Conservation (phyloP, 495 filamentous ascomycete genomes). For the Bombardia bombarda region DNA sequence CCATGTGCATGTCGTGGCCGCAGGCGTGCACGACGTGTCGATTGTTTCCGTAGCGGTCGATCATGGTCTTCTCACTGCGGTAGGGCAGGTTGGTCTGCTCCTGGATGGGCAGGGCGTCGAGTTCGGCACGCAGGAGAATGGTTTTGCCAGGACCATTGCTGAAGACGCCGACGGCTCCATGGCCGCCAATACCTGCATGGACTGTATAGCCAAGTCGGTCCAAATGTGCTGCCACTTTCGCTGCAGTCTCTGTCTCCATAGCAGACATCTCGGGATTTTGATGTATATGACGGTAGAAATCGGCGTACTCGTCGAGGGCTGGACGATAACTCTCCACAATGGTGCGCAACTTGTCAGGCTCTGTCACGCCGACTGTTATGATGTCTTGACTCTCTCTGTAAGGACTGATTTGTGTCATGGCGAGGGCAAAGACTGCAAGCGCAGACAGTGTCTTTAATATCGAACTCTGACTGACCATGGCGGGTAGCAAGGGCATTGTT, state of each 20-base stretch:
- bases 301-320: too few relatives aligned
- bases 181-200: conserved; percentile 44
- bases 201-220: conserved; percentile 35
- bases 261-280: conserved; percentile 43
- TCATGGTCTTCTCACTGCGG: conserved; percentile 36
- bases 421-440: too few relatives aligned
- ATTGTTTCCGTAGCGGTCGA: conserved; percentile 34
- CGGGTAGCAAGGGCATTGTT: too few relatives aligned
- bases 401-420: too few relatives aligned
- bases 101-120: conserved; percentile 53
- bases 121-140: conserved; percentile 51
- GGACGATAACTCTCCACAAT: too few relatives aligned
- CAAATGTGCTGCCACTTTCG: conserved; percentile 32
- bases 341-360: too few relatives aligned
- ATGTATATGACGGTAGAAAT: too few relatives aligned
- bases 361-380: too few relatives aligned
- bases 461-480: too few relatives aligned
- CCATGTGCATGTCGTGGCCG: conserved; percentile 58
- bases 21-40: conserved; percentile 60
- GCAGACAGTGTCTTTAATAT: too few relatives aligned
- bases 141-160: conserved; percentile 47
- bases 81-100: conserved; percentile 51
- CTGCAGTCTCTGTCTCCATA: conserved; percentile 40
- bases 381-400: too few relatives aligned
- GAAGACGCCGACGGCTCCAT: conserved; percentile 48